Evolutionary conservation across 1,284 basidiomycete species (phyloP), one percentile per base, ranked within the genome.

Genomic region (Irpex sp.): DNA sequence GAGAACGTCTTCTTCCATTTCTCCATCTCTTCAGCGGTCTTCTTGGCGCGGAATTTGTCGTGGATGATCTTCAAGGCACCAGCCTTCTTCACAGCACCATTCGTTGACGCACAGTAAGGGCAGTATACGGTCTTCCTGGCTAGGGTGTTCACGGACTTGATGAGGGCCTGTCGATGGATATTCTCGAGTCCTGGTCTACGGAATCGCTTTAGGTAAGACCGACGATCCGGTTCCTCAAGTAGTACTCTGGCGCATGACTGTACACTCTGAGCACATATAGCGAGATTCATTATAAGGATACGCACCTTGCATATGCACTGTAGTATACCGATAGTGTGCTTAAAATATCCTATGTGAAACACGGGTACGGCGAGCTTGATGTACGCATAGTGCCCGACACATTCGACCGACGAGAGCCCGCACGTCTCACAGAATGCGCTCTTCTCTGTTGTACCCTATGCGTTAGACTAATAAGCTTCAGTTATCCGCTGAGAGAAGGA

Each of bases 271-370:
- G 55, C 31, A 40, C 64, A 19, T 38, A 49, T 4, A 26, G 64
- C 54, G 63, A 37, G 47, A 9, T 60, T 44, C 6, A 38, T n/a
- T 8, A 55, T 13, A 15, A 13, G 54, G 5, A n/a, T 4, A 71
- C 82, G 56, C 64, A 94, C 94, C 81, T 98, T 98, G 85, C 96
- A 98, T 70, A 98, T 95, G 72, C 92, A 93, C 75, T 99, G 97
- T 0, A 99, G 83, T 70, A 99, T 94, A 56, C 87, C 86, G 64
- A 99, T 94, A 11, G 91, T 94, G 67, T 98, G 95, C 73, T 96
- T 95, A 82, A 99, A 98, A 79, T 95, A 99, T 13, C 97, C 97
- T 67, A 98, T 94, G 74, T 99, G 96, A 73, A 98, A 99, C 11
- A 98, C 96, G 0, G 97, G 97, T 11, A 99, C 88, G 37, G 93